Base-by-base conservation (phyloP, 2,329 filamentous ascomycete genomes). In the Exophiala alcalophila region DNA sequence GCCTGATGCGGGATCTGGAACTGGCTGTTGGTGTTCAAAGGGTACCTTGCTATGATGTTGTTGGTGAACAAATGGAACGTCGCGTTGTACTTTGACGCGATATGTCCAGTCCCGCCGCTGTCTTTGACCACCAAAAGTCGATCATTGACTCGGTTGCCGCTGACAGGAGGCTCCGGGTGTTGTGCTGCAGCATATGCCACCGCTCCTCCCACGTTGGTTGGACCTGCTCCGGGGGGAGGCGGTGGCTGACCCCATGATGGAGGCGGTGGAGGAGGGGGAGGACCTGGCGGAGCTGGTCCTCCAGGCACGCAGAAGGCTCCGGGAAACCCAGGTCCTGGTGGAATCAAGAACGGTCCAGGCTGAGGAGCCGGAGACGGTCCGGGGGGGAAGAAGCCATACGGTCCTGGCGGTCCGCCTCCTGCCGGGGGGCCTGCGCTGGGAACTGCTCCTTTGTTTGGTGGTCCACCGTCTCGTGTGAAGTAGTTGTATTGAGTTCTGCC, bases 1-100 rank as follows among this genome's bases (percentile, higher is more conserved):
- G 72, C 67, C 0, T 75, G 74, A 0, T 76, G 74, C 47, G 75
- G 70, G 2, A 65, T 60, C 0, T 63, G 47, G 51, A 74, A 46
- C 24, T 49, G 44, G 9, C 33, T 40, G 39, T 67, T 44, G 72
- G 65, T 5, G 55, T 55, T 0, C 24, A 39, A 24, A 16, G 41
- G 16, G 32, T 55, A 55, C 27, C 48, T 53, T 10, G 27, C 31
- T n/a, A 53, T 28, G 15, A 55, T 32, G 26, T 53, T 51, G 23
- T 49, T 12, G 20, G 76, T 73, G 14, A 65, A 64, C 0, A 67
- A 58, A 39, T 69, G 65, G 0, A 70, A 38, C 25, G 40, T 47
- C 34, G 47, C 44, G 27, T 45, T 42, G 47, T 35, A 35, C 31
- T 44, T 40, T 25, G 43, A 47, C 23, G 46, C 42, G 24, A 40